Conservation (phyloP, 2,329 filamentous ascomycete species). For the Verticillium longisporum region DNA sequence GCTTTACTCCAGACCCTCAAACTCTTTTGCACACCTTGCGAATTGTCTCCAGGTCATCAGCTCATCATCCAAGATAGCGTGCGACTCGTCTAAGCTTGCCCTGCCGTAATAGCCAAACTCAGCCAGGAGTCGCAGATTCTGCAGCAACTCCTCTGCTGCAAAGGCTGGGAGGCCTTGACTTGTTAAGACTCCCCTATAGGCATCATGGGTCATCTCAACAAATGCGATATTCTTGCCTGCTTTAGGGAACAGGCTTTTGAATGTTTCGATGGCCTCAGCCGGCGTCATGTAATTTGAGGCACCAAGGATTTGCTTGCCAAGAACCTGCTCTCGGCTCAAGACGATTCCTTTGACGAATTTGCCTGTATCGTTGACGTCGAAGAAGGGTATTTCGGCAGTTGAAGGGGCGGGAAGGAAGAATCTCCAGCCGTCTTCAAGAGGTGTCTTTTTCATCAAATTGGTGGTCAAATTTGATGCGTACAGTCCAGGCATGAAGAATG, state of each 20-base stretch:
- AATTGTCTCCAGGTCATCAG: conserved; percentile 30
- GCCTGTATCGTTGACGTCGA: conserved; percentile 33
- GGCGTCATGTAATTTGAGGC: conserved; percentile 29
- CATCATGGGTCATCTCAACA: conserved; percentile 22
- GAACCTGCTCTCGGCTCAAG: conserved; percentile 11
- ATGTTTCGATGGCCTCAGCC: conserved; percentile 18
- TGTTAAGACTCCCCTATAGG: conserved; percentile 13
- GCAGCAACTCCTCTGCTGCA: conserved; percentile 28
- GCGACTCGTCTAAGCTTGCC: conserved; percentile 22
- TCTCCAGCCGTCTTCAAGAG: conserved; percentile 20
- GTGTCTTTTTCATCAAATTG: conserved; percentile 15
- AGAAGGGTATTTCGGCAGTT: conserved; percentile 22
- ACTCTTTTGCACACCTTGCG: conserved; percentile 23
- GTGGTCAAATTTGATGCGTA: conserved; percentile 47
- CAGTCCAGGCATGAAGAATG: conserved; percentile 43
- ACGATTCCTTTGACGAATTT: conserved; percentile 25
- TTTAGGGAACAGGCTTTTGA: conserved; percentile 21
- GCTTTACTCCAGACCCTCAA: conserved; percentile 9
- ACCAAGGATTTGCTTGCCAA: conserved; percentile 26
- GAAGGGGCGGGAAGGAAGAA: conserved; percentile 22
- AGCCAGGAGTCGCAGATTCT: conserved; percentile 32
- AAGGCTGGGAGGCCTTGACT: conserved; percentile 5
- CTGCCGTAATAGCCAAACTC: conserved; percentile 34
- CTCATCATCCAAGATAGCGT: conserved; percentile 25
- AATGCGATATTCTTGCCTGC: conserved; percentile 24